These are phyloP conservation scores for Boletus vinaceobasis DNA, from an alignment of 768 basidiomycete species.

Conservation along the genomic window DNA sequence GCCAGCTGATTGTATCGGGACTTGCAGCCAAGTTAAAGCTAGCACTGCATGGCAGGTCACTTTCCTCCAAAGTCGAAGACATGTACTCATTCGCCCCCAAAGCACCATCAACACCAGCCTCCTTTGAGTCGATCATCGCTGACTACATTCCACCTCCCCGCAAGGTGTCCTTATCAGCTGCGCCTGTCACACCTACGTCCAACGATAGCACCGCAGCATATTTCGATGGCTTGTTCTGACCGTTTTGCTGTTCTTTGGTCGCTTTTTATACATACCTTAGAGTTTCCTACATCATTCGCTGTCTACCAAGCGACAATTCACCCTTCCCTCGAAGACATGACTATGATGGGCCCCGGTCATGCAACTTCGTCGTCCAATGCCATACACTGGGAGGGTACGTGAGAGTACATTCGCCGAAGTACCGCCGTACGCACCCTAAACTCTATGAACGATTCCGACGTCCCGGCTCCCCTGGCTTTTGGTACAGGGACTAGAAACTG, in stretches of 20 bases:
- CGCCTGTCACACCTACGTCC: conserved; percentile 4
- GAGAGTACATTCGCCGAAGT: neutral
- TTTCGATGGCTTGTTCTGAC: conserved; percentile 41
- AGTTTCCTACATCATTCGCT: conserved; percentile 5
- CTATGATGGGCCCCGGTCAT: neutral
- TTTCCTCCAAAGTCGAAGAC: neutral
- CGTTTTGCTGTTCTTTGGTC: neutral
- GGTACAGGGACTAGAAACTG: conserved; percentile 82
- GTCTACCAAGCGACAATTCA: neutral
- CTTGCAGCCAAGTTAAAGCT: conserved; percentile 54
- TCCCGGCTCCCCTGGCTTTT: conserved; percentile 36
- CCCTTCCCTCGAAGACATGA: neutral
- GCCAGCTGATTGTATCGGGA: conserved; percentile 60
- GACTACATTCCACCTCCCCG: conserved; percentile 59
- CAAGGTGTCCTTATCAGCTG: conserved; percentile 14
- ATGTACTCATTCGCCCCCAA: conserved; percentile 8
- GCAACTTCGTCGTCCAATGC: conserved; percentile 31
- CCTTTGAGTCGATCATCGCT: conserved; percentile 71
- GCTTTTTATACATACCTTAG: conserved; percentile 17
- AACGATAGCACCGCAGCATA: conserved; percentile 34
- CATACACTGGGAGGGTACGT: conserved; percentile 24
- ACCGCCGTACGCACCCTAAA: conserved; percentile 62
- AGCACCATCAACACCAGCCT: conserved; percentile 43
- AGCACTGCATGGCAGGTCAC: conserved; percentile 42
- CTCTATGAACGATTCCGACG: conserved; percentile 74